Conservation (phyloP, 805 yeast genomes). For the Schizosaccharomyces octosporus region DNA sequence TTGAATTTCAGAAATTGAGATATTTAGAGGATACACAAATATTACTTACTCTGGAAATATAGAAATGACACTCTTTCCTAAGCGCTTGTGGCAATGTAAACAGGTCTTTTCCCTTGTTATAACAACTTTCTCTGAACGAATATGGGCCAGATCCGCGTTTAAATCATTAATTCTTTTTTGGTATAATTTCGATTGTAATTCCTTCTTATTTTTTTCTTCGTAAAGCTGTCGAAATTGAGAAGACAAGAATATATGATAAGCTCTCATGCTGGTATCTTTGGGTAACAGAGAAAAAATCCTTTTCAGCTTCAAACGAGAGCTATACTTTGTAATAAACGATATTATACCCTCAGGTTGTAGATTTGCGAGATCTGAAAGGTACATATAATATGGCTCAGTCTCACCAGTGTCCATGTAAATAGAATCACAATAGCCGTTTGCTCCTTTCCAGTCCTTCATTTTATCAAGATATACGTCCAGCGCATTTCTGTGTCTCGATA, state of each 20-base stretch:
- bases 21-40: no score
- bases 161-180: not conserved
- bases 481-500: not conserved
- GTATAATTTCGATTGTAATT: not conserved
- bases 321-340: conserved; percentile 27
- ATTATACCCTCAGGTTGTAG: conserved; percentile 17
- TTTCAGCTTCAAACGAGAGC: conserved; percentile 30
- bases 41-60: conserved; percentile 17
- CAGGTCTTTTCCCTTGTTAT: conserved; percentile 28
- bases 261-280: not conserved
- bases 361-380: not conserved
- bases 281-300: conserved; percentile 14
- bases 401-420: not conserved
- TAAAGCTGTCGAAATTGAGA: not conserved
- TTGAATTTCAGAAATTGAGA: not conserved
- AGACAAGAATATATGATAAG: not conserved
- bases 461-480: not conserved
- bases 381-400: not conserved
- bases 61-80: conserved; percentile 31
- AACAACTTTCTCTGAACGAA: conserved; percentile 12
- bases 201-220: not conserved
- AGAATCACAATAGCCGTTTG: not conserved
- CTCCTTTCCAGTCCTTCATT: not conserved
- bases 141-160: not conserved
- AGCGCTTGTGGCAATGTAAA: conserved; percentile 28